Evolutionary conservation across 306 rosid genomes (phyloP), one percentile per base, ranked within the genome.

Genomic region (Glycine soja): DNA sequence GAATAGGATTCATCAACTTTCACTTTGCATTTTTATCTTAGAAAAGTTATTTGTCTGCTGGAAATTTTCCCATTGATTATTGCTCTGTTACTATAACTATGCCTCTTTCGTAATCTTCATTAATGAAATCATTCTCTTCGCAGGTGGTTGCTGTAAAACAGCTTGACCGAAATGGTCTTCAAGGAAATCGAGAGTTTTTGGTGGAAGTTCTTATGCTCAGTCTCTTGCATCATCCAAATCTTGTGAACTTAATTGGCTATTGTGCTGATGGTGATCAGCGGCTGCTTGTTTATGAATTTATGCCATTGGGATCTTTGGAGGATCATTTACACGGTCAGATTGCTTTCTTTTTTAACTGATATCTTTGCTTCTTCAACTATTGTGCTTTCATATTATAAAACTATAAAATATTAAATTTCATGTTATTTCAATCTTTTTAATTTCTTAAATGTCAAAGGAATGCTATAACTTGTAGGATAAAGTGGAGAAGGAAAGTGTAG

Each of bases 291-390:
- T 96, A 96, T 76, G 99, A 96, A 79, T 93, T 96, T 82, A 93
- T 96, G 99, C 99, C 99, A n/a, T 74, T 96, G 96, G 99, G 99
- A 30, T 96, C 99, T 75, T 85, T 96, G 93, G 99, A 96, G 93
- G 99, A 96, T 87, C 99, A 96, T 87, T 88, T 96, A 80, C 99
- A 96, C 34, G 99, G 99, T 96, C 85, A 82, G 95, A 70, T 83
- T 68, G 18, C 81, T 51, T 78, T 88, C 77, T 82, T 84, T 85
- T 50, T 51, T n/a, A 80, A 30, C 75, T 62, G 70, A 66, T 50
- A 81, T 50, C 52, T 45, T 63, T 70, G 15, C 59, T 54, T 72
- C 69, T 19, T 53, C 47, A 72, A 70, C 48, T 59, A n/a, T 66
- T 51, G 38, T 59, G 75, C 54, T 51, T 51, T 66, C 71, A 18